Conservation (phyloP, 2,329 filamentous ascomycete species). For the Scorias spongiosa region DNA sequence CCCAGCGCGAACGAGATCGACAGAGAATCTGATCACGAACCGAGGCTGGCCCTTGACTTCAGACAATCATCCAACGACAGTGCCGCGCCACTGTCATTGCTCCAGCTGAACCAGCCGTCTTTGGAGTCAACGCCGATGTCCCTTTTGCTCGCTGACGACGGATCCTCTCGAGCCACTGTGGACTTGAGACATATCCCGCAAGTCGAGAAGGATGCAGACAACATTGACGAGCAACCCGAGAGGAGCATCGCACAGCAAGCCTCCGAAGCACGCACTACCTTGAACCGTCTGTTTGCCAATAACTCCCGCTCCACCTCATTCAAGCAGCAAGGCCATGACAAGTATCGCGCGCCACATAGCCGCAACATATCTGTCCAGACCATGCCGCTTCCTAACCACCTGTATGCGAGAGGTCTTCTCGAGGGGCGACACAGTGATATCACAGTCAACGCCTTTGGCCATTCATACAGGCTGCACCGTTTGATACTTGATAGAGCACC, state of each 20-base stretch:
- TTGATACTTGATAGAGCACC: slow-evolving; percentile 40
- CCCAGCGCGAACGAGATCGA: too few species aligned
- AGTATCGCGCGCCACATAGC: slow-evolving; percentile 2
- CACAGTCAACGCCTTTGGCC: slow-evolving; percentile 36
- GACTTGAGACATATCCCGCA: slow-evolving; percentile 19
- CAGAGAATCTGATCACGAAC: too few species aligned
- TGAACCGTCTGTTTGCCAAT: slow-evolving; percentile 29
- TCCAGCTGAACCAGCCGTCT: too few species aligned
- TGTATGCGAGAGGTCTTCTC: slow-evolving; percentile 37
- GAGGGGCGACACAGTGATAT: slow-evolving; percentile 40
- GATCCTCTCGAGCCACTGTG: slow-evolving; percentile 5
- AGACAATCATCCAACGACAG: too few species aligned
- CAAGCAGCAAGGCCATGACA: slow-evolving; percentile 10
- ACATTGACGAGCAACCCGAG: slow-evolving; percentile 27
- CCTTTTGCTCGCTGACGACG: not conserved
- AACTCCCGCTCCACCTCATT: slow-evolving; percentile 28
- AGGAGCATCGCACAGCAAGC: slow-evolving; percentile 20
- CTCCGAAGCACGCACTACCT: slow-evolving; percentile 27
- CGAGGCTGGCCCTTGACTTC: too few species aligned
- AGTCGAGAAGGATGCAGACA: slow-evolving; percentile 34
- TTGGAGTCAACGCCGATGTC: too few species aligned
- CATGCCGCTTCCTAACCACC: slow-evolving; percentile 31
- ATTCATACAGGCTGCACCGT: slow-evolving; percentile 37
- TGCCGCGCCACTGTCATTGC: too few species aligned
- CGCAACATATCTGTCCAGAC: slow-evolving; percentile 8